Conservation (phyloP, 139 green algal genomes). For the Chlamydomonas schloesseri region DNA sequence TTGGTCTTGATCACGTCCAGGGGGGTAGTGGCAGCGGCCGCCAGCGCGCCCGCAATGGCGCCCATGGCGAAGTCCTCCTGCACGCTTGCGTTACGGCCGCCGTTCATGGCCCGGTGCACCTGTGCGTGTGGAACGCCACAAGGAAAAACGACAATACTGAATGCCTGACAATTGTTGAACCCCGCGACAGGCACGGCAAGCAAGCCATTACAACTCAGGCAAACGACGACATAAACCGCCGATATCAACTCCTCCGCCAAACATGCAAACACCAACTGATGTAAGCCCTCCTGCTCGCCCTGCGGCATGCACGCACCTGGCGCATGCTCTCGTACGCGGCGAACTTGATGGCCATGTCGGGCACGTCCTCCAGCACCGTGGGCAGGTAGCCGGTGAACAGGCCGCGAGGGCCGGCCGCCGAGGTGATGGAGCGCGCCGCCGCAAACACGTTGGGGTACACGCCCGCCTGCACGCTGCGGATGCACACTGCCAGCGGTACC, state of each 20-base stretch:
- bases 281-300: no score
- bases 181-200: no score
- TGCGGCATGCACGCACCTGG: no score
- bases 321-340: conserved; percentile 84
- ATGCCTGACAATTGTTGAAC: no score
- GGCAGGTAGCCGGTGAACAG: conserved; percentile 89
- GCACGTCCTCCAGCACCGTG: conserved; percentile 89
- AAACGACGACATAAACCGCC: no score
- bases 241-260: no score
- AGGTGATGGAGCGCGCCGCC: conserved; percentile 70
- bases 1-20: conserved; percentile 95
- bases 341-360: conserved; percentile 94
- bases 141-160: no score
- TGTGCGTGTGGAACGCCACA: no score
- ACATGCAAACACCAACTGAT: no score
- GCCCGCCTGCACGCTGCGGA: conserved; percentile 86
- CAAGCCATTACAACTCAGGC: no score
- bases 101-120: conserved; percentile 62
- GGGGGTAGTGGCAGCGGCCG: conserved; percentile 86
- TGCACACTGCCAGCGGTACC: conserved; percentile 88
- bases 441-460: conserved; percentile 83
- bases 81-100: conserved; percentile 1
- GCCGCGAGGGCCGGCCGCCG: conserved; percentile 71
- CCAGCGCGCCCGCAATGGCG: conserved; percentile 77
- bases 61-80: conserved; percentile 87